phyloP scores from a whole-genome alignment of 2,329 filamentous ascomycete genomes.

The Aspergillus pseudoglaucus region DNA sequence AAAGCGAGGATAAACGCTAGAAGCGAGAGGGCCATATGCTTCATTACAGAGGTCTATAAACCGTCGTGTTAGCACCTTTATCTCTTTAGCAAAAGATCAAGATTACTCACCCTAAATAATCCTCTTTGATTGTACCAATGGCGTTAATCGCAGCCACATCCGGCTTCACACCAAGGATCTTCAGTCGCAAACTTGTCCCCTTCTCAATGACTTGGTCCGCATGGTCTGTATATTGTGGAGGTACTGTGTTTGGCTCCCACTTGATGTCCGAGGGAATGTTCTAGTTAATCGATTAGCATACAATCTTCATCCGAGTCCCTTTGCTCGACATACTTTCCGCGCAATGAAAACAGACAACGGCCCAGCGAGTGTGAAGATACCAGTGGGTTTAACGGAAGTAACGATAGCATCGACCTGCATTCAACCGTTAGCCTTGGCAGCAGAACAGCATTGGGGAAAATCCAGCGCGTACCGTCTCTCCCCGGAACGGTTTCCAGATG shows the following conservation, averaged over 20 bases:
- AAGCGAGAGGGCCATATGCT: background rate
- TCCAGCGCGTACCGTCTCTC: constrained; percentile 71
- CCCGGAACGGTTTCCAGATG: constrained; percentile 95
- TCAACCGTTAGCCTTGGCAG: constrained; percentile 22
- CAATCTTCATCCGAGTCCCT: background rate
- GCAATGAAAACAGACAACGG: constrained; percentile 46
- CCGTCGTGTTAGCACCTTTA: constrained; percentile 7
- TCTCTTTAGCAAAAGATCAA: background rate
- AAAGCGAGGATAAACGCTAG: background rate
- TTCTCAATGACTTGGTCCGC: constrained; percentile 91
- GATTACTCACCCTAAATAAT: constrained; percentile 41
- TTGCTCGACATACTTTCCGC: constrained; percentile 59
- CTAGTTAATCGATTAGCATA: constrained; percentile 18
- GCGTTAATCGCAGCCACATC: constrained; percentile 95
- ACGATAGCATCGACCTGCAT: constrained; percentile 85
- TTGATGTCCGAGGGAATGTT: constrained; percentile 82
- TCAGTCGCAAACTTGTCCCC: constrained; percentile 85
- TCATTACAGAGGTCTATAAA: constrained; percentile 25
- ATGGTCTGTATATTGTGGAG: constrained; percentile 94
- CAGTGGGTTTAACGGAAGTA: constrained; percentile 81
- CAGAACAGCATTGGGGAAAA: no score
- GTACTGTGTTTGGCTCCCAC: constrained; percentile 91
- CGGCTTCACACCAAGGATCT: constrained; percentile 86
- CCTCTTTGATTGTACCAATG: constrained; percentile 92
- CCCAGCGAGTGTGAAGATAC: constrained; percentile 59